phyloP scores from a whole-genome alignment of 257 asterid genomes.

The Salvia splendens region DNA sequence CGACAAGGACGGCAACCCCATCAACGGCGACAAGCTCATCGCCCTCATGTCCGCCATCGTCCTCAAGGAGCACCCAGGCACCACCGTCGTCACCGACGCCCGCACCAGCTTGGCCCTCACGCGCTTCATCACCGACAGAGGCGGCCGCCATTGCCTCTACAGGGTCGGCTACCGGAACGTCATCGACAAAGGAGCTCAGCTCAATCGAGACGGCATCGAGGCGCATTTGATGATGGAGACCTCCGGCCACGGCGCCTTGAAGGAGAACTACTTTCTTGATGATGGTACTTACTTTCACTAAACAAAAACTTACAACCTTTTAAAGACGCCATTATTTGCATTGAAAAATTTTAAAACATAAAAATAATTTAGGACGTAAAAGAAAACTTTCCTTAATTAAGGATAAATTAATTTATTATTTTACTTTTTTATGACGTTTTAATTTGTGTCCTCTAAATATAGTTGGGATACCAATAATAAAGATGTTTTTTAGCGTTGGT shows the following conservation, averaged over 20 bases:
- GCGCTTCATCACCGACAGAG: constrained; percentile 51
- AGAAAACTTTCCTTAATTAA: no score
- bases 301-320: no score
- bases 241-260: constrained; percentile 88
- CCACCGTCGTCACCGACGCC: constrained; percentile 85
- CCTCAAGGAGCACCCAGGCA: constrained; percentile 68
- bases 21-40: constrained; percentile 78
- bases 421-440: no score
- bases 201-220: constrained; percentile 64
- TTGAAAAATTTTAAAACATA: no score
- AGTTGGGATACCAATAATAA: no score
- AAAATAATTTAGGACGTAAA: no score
- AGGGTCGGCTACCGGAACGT: constrained; percentile 92
- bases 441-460: no score
- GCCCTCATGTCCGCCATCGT: constrained; percentile 84
- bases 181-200: constrained; percentile 80
- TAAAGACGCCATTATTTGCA: no score
- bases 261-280: constrained; percentile 82
- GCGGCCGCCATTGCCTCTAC: constrained; percentile 80
- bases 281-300: constrained; percentile 50
- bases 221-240: constrained; percentile 97
- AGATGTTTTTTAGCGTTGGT: no score
- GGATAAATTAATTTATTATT: no score
- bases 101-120: constrained; percentile 79
- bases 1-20: constrained; percentile 70